These are phyloP conservation scores for Stenogyne calaminthoides DNA, from an alignment of 305 asterid species.

Conservation along the genomic window DNA sequence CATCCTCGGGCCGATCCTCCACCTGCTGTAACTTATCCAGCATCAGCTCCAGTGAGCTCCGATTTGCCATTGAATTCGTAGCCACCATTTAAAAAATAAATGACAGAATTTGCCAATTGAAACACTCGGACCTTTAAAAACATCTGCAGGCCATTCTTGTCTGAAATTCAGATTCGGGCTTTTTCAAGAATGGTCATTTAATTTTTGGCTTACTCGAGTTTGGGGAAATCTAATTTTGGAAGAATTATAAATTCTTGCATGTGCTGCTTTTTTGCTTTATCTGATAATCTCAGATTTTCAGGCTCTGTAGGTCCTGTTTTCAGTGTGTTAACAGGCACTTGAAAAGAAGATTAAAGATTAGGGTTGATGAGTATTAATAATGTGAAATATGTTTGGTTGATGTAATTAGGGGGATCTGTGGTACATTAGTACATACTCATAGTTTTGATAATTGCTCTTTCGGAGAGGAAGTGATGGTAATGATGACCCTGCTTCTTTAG, in stretches of 20 bases:
- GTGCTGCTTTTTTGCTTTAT: constrained; percentile 54
- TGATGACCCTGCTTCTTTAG: constrained; percentile 36
- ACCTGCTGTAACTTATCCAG: constrained; percentile 57
- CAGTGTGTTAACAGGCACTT: neutral
- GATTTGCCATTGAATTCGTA: constrained; percentile 43
- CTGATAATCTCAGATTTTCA: constrained; percentile 27
- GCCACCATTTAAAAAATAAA: constrained; percentile 29
- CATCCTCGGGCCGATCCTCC: constrained; percentile 44
- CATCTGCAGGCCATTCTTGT: constrained; percentile 19
- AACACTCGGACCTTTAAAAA: no score
- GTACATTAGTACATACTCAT: constrained; percentile 24
- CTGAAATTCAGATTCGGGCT: constrained; percentile 2
- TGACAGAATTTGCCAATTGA: neutral
- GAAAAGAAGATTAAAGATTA: neutral
- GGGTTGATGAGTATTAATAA: neutral
- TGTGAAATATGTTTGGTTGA: neutral
- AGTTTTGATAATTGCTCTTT: constrained; percentile 30
- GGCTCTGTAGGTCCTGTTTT: constrained; percentile 6
- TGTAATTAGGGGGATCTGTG: constrained; percentile 45
- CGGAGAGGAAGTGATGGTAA: constrained; percentile 44
- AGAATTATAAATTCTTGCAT: constrained; percentile 29
- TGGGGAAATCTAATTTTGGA: constrained; percentile 15
- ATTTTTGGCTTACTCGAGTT: constrained; percentile 50
- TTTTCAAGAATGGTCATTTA: constrained; percentile 3
- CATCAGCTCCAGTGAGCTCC: constrained; percentile 79